phyloP scores from a whole-genome alignment of 2,329 filamentous ascomycete genomes.

The Sporothrix phasma region DNA sequence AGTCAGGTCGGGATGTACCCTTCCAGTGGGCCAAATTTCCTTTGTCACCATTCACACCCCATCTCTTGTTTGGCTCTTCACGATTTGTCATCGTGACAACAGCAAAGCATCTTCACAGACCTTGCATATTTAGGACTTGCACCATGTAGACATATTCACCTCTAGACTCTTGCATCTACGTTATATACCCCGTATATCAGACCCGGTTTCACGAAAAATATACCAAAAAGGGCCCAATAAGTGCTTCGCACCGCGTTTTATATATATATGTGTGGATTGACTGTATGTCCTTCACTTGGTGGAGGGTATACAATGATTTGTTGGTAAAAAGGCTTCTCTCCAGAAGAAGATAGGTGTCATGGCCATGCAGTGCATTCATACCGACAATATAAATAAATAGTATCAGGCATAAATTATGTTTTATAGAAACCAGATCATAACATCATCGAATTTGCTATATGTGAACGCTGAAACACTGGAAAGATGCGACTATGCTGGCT shows the following conservation, averaged over 20 bases:
- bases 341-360: no score
- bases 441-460: not conserved
- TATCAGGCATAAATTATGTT: not conserved
- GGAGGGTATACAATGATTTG: no score
- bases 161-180: not conserved
- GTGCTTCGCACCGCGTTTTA: no score
- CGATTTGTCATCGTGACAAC: not conserved
- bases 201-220: not conserved
- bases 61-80: not conserved
- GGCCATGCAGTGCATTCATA: no score
- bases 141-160: not conserved
- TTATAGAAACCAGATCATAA: not conserved
- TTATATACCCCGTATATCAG: not conserved
- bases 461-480: not conserved
- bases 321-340: no score
- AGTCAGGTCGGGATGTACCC: no score
- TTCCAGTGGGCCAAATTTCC: no score
- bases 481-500: not conserved
- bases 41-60: not conserved
- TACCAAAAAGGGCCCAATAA: no score
- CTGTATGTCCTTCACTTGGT: no score
- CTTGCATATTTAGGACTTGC: not conserved
- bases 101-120: not conserved
- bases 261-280: no score
- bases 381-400: not conserved